phyloP scores from a whole-genome alignment of 345 rosid species.

The Kandelia obovata region DNA sequence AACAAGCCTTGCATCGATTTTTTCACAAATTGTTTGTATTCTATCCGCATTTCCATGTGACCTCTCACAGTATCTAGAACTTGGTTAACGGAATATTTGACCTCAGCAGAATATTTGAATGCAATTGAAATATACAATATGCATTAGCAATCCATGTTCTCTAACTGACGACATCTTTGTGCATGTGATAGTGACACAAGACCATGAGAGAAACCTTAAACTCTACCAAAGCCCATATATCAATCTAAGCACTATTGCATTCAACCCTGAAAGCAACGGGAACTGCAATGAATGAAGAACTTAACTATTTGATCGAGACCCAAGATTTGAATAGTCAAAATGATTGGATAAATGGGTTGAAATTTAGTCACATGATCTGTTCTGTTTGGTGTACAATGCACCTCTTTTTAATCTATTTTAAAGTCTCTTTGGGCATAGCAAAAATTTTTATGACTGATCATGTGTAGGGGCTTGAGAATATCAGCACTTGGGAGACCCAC shows the following conservation, averaged over 20 bases:
- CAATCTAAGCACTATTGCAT: not conserved
- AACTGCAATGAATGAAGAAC: not conserved
- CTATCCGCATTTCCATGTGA: conserved; percentile 7
- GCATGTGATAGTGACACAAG: conserved; percentile 13
- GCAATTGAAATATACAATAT: not conserved
- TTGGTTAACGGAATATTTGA: conserved; percentile 14
- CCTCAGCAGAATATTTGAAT: conserved; percentile 13
- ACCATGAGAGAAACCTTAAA: not conserved
- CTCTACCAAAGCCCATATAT: not conserved
- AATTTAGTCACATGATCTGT: conserved; percentile 49
- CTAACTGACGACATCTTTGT: not conserved
- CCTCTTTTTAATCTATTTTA: conserved; percentile 11
- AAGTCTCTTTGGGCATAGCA: conserved; percentile 20
- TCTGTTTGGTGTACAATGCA: conserved; percentile 24
- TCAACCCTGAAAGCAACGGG: not conserved
- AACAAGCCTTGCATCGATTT: no score
- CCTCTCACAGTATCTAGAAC: not conserved
- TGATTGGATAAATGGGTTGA: conserved; percentile 28
- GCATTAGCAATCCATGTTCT: not conserved
- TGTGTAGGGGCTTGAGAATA: conserved; percentile 35
- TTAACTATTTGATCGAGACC: not conserved
- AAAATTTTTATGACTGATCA: conserved; percentile 14
- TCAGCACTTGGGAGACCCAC: conserved; percentile 37
- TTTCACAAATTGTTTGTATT: no score
- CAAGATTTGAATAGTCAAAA: conserved; percentile 33